Evolutionary conservation across 73 alveolate genomes (phyloP).

Genomic region (Symbiodinium pilosum): DNA sequence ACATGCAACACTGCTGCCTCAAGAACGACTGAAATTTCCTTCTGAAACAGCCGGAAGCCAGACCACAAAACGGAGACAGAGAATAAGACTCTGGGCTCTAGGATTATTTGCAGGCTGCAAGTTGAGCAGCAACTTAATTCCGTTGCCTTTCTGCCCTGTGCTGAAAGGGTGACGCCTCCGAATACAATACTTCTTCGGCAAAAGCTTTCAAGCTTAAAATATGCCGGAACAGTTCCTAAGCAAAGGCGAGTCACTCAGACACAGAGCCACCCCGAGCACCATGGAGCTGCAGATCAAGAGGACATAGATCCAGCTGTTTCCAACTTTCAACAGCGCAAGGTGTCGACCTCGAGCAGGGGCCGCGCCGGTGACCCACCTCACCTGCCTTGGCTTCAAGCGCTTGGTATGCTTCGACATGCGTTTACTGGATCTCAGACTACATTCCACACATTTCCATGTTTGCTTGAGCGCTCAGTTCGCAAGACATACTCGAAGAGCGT

Average conservation of each 20-base stretch:
- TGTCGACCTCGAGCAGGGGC: conserved; percentile 10
- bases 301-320: not conserved
- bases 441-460: not conserved
- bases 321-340: conserved; percentile 1
- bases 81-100: too few species aligned
- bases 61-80: too few species aligned
- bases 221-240: not conserved
- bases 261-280: conserved; percentile 11
- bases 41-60: too few species aligned
- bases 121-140: too few species aligned
- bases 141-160: too few species aligned
- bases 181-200: too few species aligned
- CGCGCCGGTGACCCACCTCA: not conserved
- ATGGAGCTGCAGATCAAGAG: not conserved
- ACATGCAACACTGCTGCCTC: too few species aligned
- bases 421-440: not conserved
- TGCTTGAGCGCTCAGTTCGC: not conserved
- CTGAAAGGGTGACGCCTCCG: too few species aligned
- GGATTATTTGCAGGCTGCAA: too few species aligned
- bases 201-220: not conserved
- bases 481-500: not conserved
- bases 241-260: not conserved
- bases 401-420: not conserved
- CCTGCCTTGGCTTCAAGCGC: conserved; percentile 8
- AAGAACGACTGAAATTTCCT: too few species aligned